Percentiles rank a stretch among this genome's conserved stretches.
Conservation (phyloP, 805 yeast species). For the Komagataella kurtzmanii region DNA sequence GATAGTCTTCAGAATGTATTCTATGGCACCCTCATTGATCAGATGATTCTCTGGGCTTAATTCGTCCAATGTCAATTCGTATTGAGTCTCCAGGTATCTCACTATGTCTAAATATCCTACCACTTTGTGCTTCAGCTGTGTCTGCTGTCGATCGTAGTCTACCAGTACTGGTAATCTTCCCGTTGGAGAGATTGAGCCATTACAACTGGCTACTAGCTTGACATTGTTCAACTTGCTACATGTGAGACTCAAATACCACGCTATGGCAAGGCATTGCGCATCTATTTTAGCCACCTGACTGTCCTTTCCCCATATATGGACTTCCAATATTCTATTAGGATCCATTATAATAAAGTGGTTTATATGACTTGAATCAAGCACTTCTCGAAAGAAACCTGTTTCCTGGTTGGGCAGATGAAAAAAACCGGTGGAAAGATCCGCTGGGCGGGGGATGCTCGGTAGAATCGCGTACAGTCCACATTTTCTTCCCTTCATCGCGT, state of each 20-base stretch:
- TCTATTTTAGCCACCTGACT: slow-evolving; percentile 27
- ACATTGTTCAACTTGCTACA: slow-evolving; percentile 12
- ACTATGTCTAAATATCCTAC: slow-evolving; percentile 31
- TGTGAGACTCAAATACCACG: slow-evolving; percentile 23
- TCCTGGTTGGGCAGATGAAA: neutral
- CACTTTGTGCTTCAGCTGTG: slow-evolving; percentile 7
- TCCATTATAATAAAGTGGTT: neutral
- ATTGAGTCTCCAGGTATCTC: slow-evolving; percentile 11
- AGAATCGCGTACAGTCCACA: neutral
- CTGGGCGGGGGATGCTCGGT: neutral
- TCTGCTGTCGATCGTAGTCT: slow-evolving; percentile 2
- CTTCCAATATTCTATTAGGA: slow-evolving; percentile 11
- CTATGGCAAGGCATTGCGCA: slow-evolving; percentile 35
- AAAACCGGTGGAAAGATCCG: too few relatives aligned
- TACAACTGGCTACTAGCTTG: slow-evolving; percentile 39
- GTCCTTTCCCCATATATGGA: slow-evolving; percentile 43
- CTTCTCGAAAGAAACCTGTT: neutral
- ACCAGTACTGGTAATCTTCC: slow-evolving; percentile 36
- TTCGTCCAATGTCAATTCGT: slow-evolving; percentile 4
- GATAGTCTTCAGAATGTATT: slow-evolving; percentile 26
- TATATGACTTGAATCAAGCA: neutral
- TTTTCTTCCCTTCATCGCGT: neutral
- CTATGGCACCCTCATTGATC: slow-evolving; percentile 29
- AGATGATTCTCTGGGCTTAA: slow-evolving; percentile 17
- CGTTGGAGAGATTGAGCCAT: slow-evolving; percentile 37